phyloP scores from a whole-genome alignment of 2,329 filamentous ascomycete genomes.

The Dryadomyces sulphureus region DNA sequence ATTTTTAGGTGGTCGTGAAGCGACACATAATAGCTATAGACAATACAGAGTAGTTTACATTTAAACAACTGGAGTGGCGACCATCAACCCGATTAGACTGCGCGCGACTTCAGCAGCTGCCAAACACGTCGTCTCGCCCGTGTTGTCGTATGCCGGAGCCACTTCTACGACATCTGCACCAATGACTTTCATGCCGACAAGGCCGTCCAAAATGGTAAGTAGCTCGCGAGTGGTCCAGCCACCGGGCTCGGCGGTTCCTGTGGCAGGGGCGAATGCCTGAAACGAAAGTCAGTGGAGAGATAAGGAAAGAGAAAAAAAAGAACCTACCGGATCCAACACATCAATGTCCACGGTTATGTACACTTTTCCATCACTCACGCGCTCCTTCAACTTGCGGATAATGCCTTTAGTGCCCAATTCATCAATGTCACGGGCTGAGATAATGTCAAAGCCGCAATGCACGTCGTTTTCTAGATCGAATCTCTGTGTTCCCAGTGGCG shows the following conservation, averaged over 20 bases:
- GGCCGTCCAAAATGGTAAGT: conserved; percentile 56
- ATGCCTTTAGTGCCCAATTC: conserved; percentile 51
- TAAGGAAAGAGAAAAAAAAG: neutral
- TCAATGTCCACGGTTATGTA: conserved; percentile 73
- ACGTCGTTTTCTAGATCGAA: conserved; percentile 40
- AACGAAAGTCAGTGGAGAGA: neutral
- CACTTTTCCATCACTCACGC: conserved; percentile 35
- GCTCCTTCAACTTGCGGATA: conserved; percentile 44
- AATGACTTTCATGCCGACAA: conserved; percentile 57
- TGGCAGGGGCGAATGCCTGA: conserved; percentile 27
- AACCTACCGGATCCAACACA: conserved; percentile 51
- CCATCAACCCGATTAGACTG: conserved; percentile 3
- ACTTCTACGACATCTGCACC: conserved; percentile 74
- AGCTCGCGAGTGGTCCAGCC: conserved; percentile 71
- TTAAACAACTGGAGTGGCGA: neutral
- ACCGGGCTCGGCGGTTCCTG: conserved; percentile 65
- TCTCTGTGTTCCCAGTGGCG: conserved; percentile 31
- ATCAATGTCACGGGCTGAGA: conserved; percentile 54
- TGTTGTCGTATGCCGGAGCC: conserved; percentile 60
- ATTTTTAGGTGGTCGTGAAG: no score
- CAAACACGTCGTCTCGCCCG: conserved; percentile 43
- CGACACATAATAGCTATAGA: no score
- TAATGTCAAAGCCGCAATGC: conserved; percentile 41
- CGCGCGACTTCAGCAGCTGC: conserved; percentile 2
- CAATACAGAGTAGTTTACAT: no score